Base-by-base conservation (phyloP, 2,329 filamentous ascomycete species). In the Hypomyces perniciosus region DNA sequence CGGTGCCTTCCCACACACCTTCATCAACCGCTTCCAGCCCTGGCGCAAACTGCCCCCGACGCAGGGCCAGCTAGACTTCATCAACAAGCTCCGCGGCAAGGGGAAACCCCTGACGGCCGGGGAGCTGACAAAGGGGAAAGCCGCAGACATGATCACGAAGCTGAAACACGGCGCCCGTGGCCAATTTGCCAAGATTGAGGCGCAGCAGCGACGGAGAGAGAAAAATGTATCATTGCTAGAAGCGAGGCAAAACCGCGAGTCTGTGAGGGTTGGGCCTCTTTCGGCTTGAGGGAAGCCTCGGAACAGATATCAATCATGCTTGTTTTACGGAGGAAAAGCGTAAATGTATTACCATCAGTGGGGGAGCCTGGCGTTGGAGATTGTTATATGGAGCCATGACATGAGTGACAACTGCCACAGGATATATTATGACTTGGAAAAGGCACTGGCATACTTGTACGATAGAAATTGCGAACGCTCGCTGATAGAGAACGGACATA, bases 71-170 rank as follows among this genome's bases (percentile, higher is more conserved):
- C 66, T 95, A 1, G 72, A 78, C 34, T 85, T 87, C 50, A 66
- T 93, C 48, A 90, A 90, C 62, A 86, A 82, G 61, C 61, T 84
- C 4, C 75, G 84, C 7, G 68, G 68, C 1, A 70, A 78, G 47
- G 55, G 58, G 74, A 71, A 83, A 29, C 71, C 78, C 48, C 62
- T 90, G 46, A 76, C 71, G 1, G 59, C 68, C 0, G 69, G 71
- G 0, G 77, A 83, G 29, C 61, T 95, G 52, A 90, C 80, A 10
- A 93, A 91, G 62, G 92, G 92, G 6, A 83, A 82, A 63, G 91
- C 90, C 4, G 79, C 79, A 4, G 91, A 96, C 65, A 91, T 95
- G 86, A 95, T 97, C 57, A 95, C 89, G 6, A 95, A 95, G 68
- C 64, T 96, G 54, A 92, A 86, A 66, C 87, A 93, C 64, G 92